These are phyloP conservation scores for Amphibolis antarctica DNA, from an alignment of 106 monocot genomes.

Conservation along the genomic window DNA sequence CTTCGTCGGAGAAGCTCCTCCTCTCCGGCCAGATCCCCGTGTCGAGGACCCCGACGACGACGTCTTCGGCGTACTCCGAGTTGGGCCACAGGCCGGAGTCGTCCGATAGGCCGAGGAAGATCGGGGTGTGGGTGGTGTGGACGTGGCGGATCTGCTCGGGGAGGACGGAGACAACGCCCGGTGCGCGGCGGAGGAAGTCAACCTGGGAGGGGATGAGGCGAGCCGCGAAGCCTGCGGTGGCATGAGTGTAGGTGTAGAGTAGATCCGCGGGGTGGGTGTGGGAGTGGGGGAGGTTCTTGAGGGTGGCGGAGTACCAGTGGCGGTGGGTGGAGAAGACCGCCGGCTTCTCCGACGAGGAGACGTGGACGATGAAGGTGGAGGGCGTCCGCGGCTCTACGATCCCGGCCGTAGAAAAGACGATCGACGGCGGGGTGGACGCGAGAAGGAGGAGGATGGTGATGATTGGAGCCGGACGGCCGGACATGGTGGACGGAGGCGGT, in stretches of 20 bases:
- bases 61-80: constrained; percentile 39
- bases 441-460: constrained; percentile 1
- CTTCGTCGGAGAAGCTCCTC: constrained; percentile 31
- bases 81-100: constrained; percentile 53
- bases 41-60: constrained; percentile 49
- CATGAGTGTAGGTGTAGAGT: constrained; percentile 55
- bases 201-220: constrained; percentile 37
- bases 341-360: constrained; percentile 30
- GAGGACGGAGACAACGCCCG: constrained; percentile 34
- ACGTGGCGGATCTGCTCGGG: constrained; percentile 39
- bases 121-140: constrained; percentile 72
- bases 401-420: not conserved
- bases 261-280: constrained; percentile 12
- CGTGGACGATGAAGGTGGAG: constrained; percentile 72
- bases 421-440: constrained; percentile 14
- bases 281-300: constrained; percentile 25
- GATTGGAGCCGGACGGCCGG: too few species aligned
- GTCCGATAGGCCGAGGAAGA: constrained; percentile 59
- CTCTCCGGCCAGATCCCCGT: constrained; percentile 44
- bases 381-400: constrained; percentile 15
- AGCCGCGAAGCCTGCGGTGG: constrained; percentile 61
- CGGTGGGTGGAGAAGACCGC: constrained; percentile 19
- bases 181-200: constrained; percentile 23
- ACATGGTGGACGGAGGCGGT: too few species aligned
- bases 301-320: constrained; percentile 35